Percentiles rank a stretch among this genome's conserved stretches.
Conservation (phyloP, 257 asterid species). For the Handroanthus guayacan region DNA sequence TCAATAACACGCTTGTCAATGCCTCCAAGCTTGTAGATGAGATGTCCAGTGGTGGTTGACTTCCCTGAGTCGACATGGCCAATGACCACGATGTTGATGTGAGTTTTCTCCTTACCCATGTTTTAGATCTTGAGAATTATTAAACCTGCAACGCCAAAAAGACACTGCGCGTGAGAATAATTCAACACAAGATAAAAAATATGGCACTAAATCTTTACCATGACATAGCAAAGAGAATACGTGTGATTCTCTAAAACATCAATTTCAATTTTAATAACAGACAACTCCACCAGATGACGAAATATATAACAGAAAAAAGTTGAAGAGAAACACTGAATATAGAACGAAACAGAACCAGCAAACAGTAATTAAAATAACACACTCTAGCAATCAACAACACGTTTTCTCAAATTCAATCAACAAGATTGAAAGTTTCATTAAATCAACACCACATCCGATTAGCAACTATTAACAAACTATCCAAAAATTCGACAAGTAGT, state of each 20-base stretch:
- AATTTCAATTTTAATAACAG: background rate
- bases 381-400: background rate
- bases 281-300: background rate
- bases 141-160: background rate
- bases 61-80: constrained; percentile 66
- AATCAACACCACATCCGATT: background rate
- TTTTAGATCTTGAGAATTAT: background rate
- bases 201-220: background rate
- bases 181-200: background rate
- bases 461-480: background rate
- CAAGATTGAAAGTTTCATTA: background rate
- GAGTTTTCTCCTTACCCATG: constrained; percentile 58
- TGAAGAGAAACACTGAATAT: background rate
- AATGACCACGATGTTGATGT: constrained; percentile 59
- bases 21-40: constrained; percentile 64
- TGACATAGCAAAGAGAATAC: too few species aligned
- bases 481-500: background rate
- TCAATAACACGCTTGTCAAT: constrained; percentile 69
- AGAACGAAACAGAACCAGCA: background rate
- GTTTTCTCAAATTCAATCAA: background rate
- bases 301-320: background rate
- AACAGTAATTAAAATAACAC: background rate
- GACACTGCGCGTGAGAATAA: background rate
- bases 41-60: constrained; percentile 60
- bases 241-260: too few species aligned